These are phyloP conservation scores for Pseudocohnilembus persalinus DNA, from an alignment of 169 alveolate genomes.

Conservation along the genomic window DNA sequence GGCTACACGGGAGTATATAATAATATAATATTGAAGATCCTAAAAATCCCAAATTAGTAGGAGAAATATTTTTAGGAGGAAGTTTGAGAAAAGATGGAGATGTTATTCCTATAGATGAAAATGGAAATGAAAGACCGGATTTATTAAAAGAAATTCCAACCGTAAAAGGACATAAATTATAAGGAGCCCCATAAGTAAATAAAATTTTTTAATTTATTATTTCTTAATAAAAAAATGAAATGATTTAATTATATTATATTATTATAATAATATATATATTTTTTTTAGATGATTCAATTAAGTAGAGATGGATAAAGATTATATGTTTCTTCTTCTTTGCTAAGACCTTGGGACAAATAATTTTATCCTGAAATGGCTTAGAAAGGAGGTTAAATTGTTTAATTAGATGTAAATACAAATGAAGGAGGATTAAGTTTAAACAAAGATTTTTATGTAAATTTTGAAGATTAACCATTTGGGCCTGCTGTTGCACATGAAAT, in stretches of 20 bases:
- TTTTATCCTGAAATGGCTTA: conserved; percentile 51
- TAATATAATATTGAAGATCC: conserved; percentile 43
- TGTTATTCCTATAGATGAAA: not conserved
- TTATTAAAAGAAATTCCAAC: conserved; percentile 15
- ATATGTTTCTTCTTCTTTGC: conserved; percentile 46
- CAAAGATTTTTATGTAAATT: conserved; percentile 36
- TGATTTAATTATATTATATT: too few species aligned
- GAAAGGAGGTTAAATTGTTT: conserved; percentile 39
- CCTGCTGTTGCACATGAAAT: conserved; percentile 42
- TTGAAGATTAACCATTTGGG: conserved; percentile 40
- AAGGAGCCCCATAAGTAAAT: conserved; percentile 46
- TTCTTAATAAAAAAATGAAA: too few species aligned
- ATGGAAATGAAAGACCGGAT: conserved; percentile 18
- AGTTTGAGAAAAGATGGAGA: conserved; percentile 4
- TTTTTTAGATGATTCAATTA: conserved; percentile 40
- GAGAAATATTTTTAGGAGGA: conserved; percentile 44
- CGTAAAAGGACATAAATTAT: conserved; percentile 1
- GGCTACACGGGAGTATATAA: conserved; percentile 51
- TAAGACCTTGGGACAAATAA: conserved; percentile 50
- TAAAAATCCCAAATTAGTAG: conserved; percentile 27
- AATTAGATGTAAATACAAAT: conserved; percentile 45
- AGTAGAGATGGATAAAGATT: conserved; percentile 45
- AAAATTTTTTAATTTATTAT: too few species aligned
- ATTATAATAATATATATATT: too few species aligned
- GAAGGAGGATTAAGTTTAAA: conserved; percentile 33